Conservation (phyloP, 257 asterid genomes). For the Cruciata laevipes region DNA sequence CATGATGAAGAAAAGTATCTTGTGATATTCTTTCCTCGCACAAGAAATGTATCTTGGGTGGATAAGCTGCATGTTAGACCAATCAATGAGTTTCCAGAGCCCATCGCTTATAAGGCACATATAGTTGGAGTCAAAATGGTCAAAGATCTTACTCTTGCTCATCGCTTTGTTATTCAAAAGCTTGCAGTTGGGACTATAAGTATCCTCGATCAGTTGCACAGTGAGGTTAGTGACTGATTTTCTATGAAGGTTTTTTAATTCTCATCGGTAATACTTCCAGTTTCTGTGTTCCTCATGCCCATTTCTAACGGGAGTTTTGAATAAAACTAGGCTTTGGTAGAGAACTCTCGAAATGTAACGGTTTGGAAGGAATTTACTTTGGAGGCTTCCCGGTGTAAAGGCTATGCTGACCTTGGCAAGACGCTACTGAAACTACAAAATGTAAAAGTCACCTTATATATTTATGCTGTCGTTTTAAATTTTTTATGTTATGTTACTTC, state of each 20-base stretch:
- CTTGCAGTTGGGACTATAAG: constrained; percentile 81
- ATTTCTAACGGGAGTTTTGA: constrained; percentile 16
- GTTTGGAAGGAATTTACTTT: constrained; percentile 78
- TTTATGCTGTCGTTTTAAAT: constrained; percentile 5
- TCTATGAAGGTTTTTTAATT: constrained; percentile 6
- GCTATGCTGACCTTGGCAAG: constrained; percentile 80
- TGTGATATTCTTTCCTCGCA: constrained; percentile 88
- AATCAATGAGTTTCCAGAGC: constrained; percentile 68
- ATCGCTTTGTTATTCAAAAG: constrained; percentile 83
- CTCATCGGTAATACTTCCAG: constrained; percentile 5
- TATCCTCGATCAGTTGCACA: constrained; percentile 70
- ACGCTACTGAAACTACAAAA: constrained; percentile 80
- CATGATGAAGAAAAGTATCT: constrained; percentile 88
- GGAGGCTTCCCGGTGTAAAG: constrained; percentile 86
- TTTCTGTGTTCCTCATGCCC: constrained; percentile 13
- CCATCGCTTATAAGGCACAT: constrained; percentile 81
- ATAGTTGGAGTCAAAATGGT: constrained; percentile 67
- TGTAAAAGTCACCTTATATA: constrained; percentile 37
- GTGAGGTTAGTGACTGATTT: constrained; percentile 56
- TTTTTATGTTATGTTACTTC: constrained; percentile 6
- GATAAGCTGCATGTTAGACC: constrained; percentile 87
- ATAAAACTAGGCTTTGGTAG: constrained; percentile 63
- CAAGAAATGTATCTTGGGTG: constrained; percentile 92
- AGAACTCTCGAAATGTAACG: constrained; percentile 68
- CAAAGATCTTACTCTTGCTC: constrained; percentile 76